These are phyloP conservation scores for Neopestalotiopsis sp. DNA, from an alignment of 2,329 filamentous ascomycete genomes.

Conservation along the genomic window DNA sequence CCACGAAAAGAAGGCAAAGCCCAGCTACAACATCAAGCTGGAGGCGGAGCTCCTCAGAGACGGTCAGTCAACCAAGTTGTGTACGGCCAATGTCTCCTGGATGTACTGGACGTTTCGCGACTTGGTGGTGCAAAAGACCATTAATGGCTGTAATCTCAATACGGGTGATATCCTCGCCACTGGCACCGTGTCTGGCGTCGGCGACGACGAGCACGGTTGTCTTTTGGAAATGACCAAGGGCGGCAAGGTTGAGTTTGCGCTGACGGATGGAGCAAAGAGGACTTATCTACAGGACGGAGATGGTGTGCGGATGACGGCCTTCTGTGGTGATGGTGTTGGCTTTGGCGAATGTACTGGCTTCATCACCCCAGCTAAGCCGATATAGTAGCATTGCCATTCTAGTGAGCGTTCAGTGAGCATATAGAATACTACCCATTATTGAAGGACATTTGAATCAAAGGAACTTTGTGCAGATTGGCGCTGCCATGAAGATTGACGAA, in stretches of 20 bases:
- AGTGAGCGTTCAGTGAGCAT: not conserved
- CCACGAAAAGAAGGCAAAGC: slow-evolving; percentile 35
- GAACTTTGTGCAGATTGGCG: too few species aligned
- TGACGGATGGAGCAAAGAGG: slow-evolving; percentile 37
- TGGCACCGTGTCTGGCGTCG: slow-evolving; percentile 44
- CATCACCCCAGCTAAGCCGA: slow-evolving; percentile 24
- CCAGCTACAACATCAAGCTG: slow-evolving; percentile 39
- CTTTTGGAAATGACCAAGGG: slow-evolving; percentile 45
- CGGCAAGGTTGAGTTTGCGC: slow-evolving; percentile 35
- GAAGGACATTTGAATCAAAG: not conserved
- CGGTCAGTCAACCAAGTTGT: slow-evolving; percentile 30
- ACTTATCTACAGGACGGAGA: slow-evolving; percentile 46
- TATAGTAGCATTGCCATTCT: slow-evolving; percentile 1
- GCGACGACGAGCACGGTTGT: slow-evolving; percentile 41
- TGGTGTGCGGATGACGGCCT: slow-evolving; percentile 41
- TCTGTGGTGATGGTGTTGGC: slow-evolving; percentile 46
- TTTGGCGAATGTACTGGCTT: slow-evolving; percentile 41
- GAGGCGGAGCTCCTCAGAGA: slow-evolving; percentile 23
- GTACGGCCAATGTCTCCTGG: slow-evolving; percentile 34
- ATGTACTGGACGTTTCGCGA: slow-evolving; percentile 46
- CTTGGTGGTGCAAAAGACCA: slow-evolving; percentile 41
- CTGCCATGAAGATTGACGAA: too few species aligned
- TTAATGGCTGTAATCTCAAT: slow-evolving; percentile 41
- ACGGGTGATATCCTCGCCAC: slow-evolving; percentile 48
- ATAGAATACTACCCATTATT: not conserved